Evolutionary conservation across 345 rosid genomes (phyloP).

Genomic region (Rhodomyrtus tomentosa): DNA sequence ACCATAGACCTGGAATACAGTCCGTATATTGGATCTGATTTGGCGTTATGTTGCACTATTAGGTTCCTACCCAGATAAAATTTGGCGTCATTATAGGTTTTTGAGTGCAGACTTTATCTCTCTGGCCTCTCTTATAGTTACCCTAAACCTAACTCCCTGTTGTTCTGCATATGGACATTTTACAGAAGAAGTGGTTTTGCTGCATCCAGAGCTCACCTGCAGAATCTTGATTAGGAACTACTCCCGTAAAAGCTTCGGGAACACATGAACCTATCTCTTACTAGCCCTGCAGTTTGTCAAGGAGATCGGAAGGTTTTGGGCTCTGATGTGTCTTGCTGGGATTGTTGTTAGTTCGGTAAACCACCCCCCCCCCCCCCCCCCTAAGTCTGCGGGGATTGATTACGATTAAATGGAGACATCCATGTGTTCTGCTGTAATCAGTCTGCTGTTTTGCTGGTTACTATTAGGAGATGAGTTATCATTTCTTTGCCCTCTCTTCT

Average conservation of each 20-base stretch:
- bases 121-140: not conserved
- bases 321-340: not conserved
- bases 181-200: slow-evolving; percentile 94
- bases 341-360: slow-evolving; percentile 30
- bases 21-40: not conserved
- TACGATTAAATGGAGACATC: slow-evolving; percentile 12
- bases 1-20: not conserved
- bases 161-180: slow-evolving; percentile 4
- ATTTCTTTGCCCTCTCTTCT: not conserved
- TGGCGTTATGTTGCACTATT: not conserved
- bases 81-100: not conserved
- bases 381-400: slow-evolving; percentile 6
- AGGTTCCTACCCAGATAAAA: not conserved
- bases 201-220: slow-evolving; percentile 60
- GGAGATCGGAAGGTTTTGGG: not conserved
- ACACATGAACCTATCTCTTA: slow-evolving; percentile 18
- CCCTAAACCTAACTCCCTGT: not conserved
- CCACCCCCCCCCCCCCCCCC: too few relatives aligned
- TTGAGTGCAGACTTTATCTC: not conserved
- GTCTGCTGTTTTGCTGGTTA: slow-evolving; percentile 20
- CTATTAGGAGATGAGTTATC: slow-evolving; percentile 4
- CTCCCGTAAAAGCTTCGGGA: slow-evolving; percentile 13
- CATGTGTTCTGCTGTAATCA: slow-evolving; percentile 17
- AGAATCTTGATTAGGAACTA: slow-evolving; percentile 42
- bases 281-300: slow-evolving; percentile 20